These are phyloP conservation scores for Dictyostelium purpureum DNA, from an alignment of 78 protist species.

Conservation along the genomic window DNA sequence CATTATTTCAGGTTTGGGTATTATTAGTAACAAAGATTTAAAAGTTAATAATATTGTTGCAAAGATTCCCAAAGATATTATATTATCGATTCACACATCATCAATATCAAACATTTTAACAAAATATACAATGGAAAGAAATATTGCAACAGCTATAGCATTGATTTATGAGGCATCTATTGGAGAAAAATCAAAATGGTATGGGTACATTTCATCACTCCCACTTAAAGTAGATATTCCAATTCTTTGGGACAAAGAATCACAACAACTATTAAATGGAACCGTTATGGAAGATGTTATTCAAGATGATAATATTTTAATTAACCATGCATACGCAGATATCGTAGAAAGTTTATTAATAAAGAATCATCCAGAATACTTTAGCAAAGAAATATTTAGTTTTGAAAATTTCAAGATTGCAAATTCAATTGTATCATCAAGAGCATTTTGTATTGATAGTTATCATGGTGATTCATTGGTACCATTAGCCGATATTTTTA, in stretches of 20 bases:
- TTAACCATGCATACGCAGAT: background rate
- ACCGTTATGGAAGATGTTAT: slow-evolving; percentile 14
- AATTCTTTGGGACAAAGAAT: slow-evolving; percentile 28
- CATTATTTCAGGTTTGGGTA: slow-evolving; percentile 20
- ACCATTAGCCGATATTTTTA: slow-evolving; percentile 64
- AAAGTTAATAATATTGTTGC: slow-evolving; percentile 29
- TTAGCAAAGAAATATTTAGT: slow-evolving; percentile 4
- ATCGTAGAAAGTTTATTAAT: background rate
- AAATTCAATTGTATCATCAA: slow-evolving; percentile 43
- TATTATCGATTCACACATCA: slow-evolving; percentile 32
- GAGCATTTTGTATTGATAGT: slow-evolving; percentile 57
- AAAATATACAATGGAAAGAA: slow-evolving; percentile 37
- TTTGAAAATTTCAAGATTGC: slow-evolving; percentile 29
- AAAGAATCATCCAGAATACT: slow-evolving; percentile 56
- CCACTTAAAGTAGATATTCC: slow-evolving; percentile 63
- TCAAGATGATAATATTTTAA: slow-evolving; percentile 2
- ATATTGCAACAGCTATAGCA: slow-evolving; percentile 43
- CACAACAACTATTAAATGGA: background rate
- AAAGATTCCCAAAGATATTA: slow-evolving; percentile 22
- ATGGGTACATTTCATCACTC: slow-evolving; percentile 37
- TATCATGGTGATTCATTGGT: slow-evolving; percentile 77
- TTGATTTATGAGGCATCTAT: slow-evolving; percentile 44
- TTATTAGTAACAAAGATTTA: background rate
- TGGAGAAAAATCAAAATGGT: slow-evolving; percentile 47
- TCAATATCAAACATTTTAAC: slow-evolving; percentile 3